Conservation (phyloP, 257 asterid genomes). For the Solanum arcanum region DNA sequence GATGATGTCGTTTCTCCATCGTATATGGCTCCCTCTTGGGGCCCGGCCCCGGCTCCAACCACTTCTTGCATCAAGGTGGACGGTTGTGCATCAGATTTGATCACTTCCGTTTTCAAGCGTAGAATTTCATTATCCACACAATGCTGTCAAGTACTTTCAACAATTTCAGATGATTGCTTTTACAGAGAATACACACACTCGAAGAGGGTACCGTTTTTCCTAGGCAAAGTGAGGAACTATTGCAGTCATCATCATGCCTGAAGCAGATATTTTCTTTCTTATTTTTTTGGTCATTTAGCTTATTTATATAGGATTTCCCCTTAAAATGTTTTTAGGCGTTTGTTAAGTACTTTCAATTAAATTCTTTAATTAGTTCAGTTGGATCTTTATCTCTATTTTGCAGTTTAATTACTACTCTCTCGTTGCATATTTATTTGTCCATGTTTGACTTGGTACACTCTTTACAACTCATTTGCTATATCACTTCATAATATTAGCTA, state of each 20-base stretch:
- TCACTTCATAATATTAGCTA: too few species aligned
- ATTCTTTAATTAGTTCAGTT: neutral
- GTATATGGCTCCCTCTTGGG: neutral
- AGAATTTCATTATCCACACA: neutral
- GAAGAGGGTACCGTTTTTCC: neutral
- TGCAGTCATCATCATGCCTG: neutral
- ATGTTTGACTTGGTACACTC: neutral
- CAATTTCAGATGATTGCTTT: neutral
- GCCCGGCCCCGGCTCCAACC: neutral
- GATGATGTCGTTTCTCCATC: neutral
- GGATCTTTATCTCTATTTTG: neutral
- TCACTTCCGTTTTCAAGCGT: neutral
- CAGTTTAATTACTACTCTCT: too few species aligned
- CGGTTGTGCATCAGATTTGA: neutral
- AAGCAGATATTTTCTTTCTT: neutral
- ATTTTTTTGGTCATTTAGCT: neutral
- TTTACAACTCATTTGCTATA: neutral
- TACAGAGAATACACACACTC: neutral
- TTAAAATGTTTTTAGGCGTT: neutral
- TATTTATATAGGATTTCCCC: too few species aligned
- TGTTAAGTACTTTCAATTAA: neutral
- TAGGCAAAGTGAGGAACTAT: neutral
- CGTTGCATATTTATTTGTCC: neutral
- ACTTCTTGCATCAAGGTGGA: neutral
- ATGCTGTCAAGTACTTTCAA: neutral